These are phyloP conservation scores for Alnus rubra DNA, from an alignment of 306 rosid genomes.

Conservation along the genomic window DNA sequence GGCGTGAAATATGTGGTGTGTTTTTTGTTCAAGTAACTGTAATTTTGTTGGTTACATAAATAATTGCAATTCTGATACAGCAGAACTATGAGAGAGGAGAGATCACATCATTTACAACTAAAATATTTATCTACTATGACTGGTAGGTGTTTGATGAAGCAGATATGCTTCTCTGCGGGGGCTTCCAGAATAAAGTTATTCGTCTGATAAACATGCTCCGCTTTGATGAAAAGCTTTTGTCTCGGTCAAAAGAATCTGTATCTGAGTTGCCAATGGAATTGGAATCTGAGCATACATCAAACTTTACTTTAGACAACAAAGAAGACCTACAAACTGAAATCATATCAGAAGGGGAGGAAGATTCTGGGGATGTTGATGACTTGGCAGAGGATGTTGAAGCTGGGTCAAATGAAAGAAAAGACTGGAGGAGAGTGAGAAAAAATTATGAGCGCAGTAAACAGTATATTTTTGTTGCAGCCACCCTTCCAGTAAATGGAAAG, in stretches of 20 bases:
- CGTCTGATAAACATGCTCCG: conserved; percentile 85
- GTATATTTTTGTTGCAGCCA: conserved; percentile 93
- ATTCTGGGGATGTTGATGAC: conserved; percentile 30
- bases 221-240: conserved; percentile 75
- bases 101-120: neutral
- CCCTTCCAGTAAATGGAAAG: conserved; percentile 96
- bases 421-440: conserved; percentile 86
- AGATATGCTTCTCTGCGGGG: conserved; percentile 94
- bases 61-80: neutral
- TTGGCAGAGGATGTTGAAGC: conserved; percentile 32
- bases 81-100: neutral
- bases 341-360: conserved; percentile 55
- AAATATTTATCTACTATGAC: conserved; percentile 22
- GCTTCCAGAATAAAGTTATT: conserved; percentile 90
- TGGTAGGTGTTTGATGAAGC: conserved; percentile 96
- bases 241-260: conserved; percentile 47
- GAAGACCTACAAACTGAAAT: conserved; percentile 47
- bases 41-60: conserved; percentile 2
- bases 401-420: conserved; percentile 42
- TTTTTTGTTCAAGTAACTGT: conserved; percentile 22
- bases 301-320: conserved; percentile 46
- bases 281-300: conserved; percentile 47
- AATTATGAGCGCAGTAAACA: conserved; percentile 79
- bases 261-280: conserved; percentile 36
- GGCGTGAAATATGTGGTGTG: conserved; percentile 85